Evolutionary conservation across 176 grass and related monocot genomes (phyloP).

Genomic region (Eragrostis curvula): DNA sequence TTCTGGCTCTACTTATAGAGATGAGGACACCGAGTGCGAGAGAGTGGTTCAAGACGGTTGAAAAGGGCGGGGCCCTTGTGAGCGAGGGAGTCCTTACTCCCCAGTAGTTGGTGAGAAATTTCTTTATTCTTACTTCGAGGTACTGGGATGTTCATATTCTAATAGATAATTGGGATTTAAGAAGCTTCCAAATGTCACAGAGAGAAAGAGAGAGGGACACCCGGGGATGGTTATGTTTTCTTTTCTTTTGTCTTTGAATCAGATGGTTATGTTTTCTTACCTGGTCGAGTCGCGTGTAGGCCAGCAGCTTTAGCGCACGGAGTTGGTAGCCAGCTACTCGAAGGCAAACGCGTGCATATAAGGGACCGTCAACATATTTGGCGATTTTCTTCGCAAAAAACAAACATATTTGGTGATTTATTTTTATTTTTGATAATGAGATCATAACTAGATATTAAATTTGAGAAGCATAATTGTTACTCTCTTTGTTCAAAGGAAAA

Average conservation of each 20-base stretch:
- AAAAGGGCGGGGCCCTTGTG: not conserved
- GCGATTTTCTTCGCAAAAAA: too few species aligned
- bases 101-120: constrained; percentile 40
- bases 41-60: constrained; percentile 38
- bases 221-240: too few species aligned
- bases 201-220: not conserved
- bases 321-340: not conserved
- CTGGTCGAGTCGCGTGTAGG: not conserved
- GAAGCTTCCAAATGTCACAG: not conserved
- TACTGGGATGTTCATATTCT: not conserved
- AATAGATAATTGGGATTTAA: not conserved
- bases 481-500: too few species aligned
- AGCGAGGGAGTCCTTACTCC: not conserved
- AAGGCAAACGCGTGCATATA: not conserved
- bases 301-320: not conserved
- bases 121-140: not conserved
- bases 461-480: too few species aligned
- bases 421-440: too few species aligned
- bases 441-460: too few species aligned
- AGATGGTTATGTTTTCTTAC: not conserved
- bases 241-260: too few species aligned
- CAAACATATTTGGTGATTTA: too few species aligned
- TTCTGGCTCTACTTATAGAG: constrained; percentile 29
- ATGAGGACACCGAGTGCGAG: not conserved
- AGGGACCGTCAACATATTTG: too few species aligned